Base-by-base conservation (phyloP, 345 rosid species). In the Arabis alpina region DNA sequence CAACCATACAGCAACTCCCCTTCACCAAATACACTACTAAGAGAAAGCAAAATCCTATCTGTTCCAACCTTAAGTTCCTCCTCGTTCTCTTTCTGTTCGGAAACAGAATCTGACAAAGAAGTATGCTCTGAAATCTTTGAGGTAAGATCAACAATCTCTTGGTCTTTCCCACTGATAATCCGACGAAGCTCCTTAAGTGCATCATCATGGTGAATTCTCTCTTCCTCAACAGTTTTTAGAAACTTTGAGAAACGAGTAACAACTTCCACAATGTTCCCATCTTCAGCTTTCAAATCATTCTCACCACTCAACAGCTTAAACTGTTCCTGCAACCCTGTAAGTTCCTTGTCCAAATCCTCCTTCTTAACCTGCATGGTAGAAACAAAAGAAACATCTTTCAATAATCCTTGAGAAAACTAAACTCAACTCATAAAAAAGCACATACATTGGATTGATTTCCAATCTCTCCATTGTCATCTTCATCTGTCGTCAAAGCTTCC, bases 21-120 rank as follows among this genome's bases (percentile, higher is more conserved):
- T 51, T 79, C 85, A 72, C 80, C 81, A 73, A 88, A 84, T 48
- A 84, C 83, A 8, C 58, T 61, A 36, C 82, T 79, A 70, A 91
- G 87, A 57, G 85, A 79, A 74, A 79, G 74, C 76, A 83, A 12
- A 76, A 89, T 83, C 88, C 91, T 87, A 54, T 86, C 86, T 0
- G 86, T 69, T 65, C 79, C 86, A 71, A 43, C 71, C 74, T 83
- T 91, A 54, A 82, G 51, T 25, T 76, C 63, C 76, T 81, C 85
- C 10, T 64, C 72, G 44, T 54, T 74, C 64, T 71, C 79, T 62
- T 70, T 24, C 72, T 51, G 60, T 14, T 49, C 55, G 9, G 53
- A 30, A 16, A 41, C 65, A 27, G 72, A 57, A 19, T 48, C 62
- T 2, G 81, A 78, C 2, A 63, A 63, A 54, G 81, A 73, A 41